These are phyloP conservation scores for Fusarium lateritium DNA, from an alignment of 2,329 filamentous ascomycete species.

Conservation along the genomic window DNA sequence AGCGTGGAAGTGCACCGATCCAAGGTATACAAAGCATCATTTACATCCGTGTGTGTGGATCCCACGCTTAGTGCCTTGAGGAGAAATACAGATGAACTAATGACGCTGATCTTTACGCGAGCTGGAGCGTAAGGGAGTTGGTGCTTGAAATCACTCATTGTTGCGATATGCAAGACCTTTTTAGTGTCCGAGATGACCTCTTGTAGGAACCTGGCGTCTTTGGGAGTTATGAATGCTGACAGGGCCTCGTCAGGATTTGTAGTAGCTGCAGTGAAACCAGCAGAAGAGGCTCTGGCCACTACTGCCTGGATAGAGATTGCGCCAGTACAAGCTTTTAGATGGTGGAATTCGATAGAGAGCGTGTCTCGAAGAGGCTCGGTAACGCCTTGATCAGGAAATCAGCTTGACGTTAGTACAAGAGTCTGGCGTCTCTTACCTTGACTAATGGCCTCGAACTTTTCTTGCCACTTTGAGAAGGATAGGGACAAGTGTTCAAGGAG, in stretches of 20 bases:
- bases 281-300: constrained; percentile 29
- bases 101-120: constrained; percentile 39
- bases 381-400: constrained; percentile 4
- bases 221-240: constrained; percentile 29
- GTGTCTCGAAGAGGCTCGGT: constrained; percentile 18
- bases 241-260: constrained; percentile 24
- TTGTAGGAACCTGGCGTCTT: constrained; percentile 39
- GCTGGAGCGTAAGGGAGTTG: constrained; percentile 39
- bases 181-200: constrained; percentile 42
- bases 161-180: constrained; percentile 33
- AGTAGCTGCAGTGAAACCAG: constrained; percentile 10
- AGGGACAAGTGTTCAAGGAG: constrained; percentile 36
- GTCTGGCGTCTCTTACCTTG: neutral
- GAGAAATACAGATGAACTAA: constrained; percentile 43
- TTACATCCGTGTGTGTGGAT: constrained; percentile 31
- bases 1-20: constrained; percentile 39
- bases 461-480: constrained; percentile 34
- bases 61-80: constrained; percentile 43
- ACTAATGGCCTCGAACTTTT: constrained; percentile 15
- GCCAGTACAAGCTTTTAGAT: constrained; percentile 40
- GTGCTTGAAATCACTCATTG: constrained; percentile 20
- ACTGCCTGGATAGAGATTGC: constrained; percentile 45
- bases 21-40: constrained; percentile 23
- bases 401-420: neutral
- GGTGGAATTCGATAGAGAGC: constrained; percentile 38